A percentile compares a stretch with the other conserved stretches of the same genome.
Conservation (phyloP, 768 basidiomycete species). For the Amanita pallidorosea region DNA sequence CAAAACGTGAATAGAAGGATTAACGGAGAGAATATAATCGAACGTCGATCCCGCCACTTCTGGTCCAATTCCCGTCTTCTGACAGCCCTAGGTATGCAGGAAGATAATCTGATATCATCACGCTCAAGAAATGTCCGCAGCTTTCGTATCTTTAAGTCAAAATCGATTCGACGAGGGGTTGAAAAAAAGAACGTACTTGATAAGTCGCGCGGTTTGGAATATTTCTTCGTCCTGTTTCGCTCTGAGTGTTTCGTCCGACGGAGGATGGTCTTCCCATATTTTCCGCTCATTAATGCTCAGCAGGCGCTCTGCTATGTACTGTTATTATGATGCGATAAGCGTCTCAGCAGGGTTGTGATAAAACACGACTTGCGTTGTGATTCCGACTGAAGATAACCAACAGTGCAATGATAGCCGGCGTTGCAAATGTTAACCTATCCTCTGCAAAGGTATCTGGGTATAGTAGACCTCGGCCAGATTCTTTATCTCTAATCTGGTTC, state of each 20-base stretch:
- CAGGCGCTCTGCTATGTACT: conserved; percentile 46
- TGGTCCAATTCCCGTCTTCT: conserved; percentile 41
- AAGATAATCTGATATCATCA: conserved; percentile 50
- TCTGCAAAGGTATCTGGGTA: conserved; percentile 47
- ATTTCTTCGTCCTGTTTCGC: conserved; percentile 42
- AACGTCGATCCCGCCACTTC: conserved; percentile 2
- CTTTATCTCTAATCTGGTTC: conserved; percentile 35
- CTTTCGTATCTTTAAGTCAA: conserved; percentile 10
- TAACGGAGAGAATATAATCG: neutral
- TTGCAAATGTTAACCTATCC: conserved; percentile 37
- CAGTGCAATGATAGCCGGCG: conserved; percentile 42
- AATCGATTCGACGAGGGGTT: neutral
- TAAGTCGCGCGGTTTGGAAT: conserved; percentile 43
- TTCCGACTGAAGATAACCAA: conserved; percentile 48
- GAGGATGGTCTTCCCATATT: conserved; percentile 32
- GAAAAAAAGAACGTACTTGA: conserved; percentile 26
- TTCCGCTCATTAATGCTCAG: conserved; percentile 45
- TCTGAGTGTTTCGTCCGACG: conserved; percentile 13
- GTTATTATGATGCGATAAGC: neutral
- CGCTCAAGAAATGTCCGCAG: conserved; percentile 43
- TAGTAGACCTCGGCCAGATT: conserved; percentile 37
- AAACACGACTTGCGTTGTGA: conserved; percentile 36
- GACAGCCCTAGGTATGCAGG: conserved; percentile 44
- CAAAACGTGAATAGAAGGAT: neutral
- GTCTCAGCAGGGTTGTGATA: neutral